Base-by-base conservation (phyloP, 2,329 filamentous ascomycete genomes). In the Aspergillus sp. region DNA sequence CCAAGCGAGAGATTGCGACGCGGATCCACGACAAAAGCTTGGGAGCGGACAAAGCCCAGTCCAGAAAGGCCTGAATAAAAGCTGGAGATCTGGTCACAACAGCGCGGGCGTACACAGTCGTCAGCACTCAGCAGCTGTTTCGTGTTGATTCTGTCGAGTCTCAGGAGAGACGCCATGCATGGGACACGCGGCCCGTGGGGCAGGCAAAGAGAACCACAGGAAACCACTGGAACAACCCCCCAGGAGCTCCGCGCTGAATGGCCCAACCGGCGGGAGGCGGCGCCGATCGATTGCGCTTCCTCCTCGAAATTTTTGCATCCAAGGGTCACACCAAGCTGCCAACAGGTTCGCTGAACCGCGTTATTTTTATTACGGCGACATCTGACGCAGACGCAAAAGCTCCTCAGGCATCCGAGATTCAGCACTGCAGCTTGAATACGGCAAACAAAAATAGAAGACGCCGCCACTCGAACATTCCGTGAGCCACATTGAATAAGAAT, bases 181-280 rank as follows among this genome's bases (percentile, higher is more conserved):
- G 50, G 64, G 63, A 66, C 64, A 66, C 64, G 64, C 64, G 64
- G 64, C 64, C 64, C 59, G 63, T 66, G 63, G 64, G 63, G 63
- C 62, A 48, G 41, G 21, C 52, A 52, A 43, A 21, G 41, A 53
- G 21, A 31, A 8, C 14, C 31, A 41, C 21, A 43, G 24, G 45
- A 58, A 41, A 41, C 46, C 35, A 14, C 47, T 31, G 27, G 27
- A 31, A 31, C 27, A 31, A 31, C 3, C 9, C 19, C 55, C 53
- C 56, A 56, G 49, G 43, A 23, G 11, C 27, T 43, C 31, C 21
- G 33, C 49, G 19, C 46, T 64, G 58, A 65, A 35, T 65, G 61
- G 63, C 53, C 60, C 54, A 56, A 48, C 35, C 31, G 56, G 54
- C 64, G 62, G 62, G 60, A 61, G 56, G 52, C 44, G 43, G 55